Conservation (phyloP, 495 filamentous ascomycete genomes). For the Penicillium macrosclerotiorum region DNA sequence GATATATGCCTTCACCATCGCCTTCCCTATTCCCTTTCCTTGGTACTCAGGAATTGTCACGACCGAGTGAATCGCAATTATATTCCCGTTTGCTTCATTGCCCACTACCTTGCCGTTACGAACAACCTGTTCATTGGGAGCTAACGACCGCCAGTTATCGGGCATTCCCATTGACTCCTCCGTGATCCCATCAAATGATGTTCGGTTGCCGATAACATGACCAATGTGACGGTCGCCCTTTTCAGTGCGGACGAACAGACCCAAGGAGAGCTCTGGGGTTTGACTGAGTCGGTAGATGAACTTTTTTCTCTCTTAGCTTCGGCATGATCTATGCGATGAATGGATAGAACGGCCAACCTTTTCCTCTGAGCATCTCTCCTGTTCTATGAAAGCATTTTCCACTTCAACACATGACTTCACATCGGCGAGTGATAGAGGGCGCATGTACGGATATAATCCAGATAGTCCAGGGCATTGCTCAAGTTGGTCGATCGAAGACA, state of each 20-base stretch:
- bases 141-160: slow-evolving; percentile 13
- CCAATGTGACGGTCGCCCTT: slow-evolving; percentile 13
- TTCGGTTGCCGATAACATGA: slow-evolving; percentile 19
- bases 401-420: slow-evolving; percentile 21
- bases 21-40: slow-evolving; percentile 19
- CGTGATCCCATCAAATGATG: slow-evolving; percentile 7
- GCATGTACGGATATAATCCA: slow-evolving; percentile 4
- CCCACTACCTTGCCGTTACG: slow-evolving; percentile 15
- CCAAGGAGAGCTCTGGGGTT: slow-evolving; percentile 18
- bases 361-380: slow-evolving; percentile 24
- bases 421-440: slow-evolving; percentile 14
- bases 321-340: neutral
- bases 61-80: slow-evolving; percentile 26
- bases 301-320: slow-evolving; percentile 8
- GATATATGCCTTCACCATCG: slow-evolving; percentile 20
- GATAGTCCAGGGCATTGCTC: neutral
- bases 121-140: neutral
- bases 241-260: slow-evolving; percentile 17
- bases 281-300: slow-evolving; percentile 20
- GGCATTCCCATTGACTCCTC: slow-evolving; percentile 26
- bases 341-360: slow-evolving; percentile 11
- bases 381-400: slow-evolving; percentile 18
- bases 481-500: neutral
- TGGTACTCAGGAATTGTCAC: slow-evolving; percentile 23
- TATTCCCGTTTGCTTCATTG: slow-evolving; percentile 17